A percentile compares a stretch with the other conserved stretches of the same genome.
These are phyloP conservation scores for Rubia tinctorum DNA, from an alignment of 305 asterid species.

Conservation along the genomic window DNA sequence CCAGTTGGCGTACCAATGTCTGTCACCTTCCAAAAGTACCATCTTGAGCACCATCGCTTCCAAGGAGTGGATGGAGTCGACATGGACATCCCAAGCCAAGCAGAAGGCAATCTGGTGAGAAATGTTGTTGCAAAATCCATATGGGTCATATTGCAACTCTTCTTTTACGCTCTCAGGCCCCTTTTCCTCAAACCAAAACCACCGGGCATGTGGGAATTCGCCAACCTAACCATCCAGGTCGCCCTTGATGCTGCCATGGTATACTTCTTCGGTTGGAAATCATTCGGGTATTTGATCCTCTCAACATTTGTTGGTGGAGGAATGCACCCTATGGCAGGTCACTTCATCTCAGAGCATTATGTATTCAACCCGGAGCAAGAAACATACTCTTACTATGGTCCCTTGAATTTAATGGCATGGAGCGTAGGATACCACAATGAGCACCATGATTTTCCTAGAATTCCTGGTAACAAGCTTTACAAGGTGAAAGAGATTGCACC, in stretches of 20 bases:
- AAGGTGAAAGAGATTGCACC: conserved; percentile 96
- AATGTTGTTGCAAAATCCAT: conserved; percentile 58
- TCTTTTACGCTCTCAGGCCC: conserved; percentile 91
- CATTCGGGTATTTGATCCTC: conserved; percentile 68
- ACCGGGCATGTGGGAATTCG: conserved; percentile 91
- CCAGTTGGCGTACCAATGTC: conserved; percentile 99
- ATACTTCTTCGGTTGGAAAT: conserved; percentile 75
- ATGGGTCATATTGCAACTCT: conserved; percentile 82
- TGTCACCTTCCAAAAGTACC: conserved; percentile 92
- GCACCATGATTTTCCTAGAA: conserved; percentile 97
- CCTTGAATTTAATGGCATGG: conserved; percentile 86
- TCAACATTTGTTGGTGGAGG: conserved; percentile 96
- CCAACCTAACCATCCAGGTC: conserved; percentile 54
- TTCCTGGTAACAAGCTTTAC: conserved; percentile 78
- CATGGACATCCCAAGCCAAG: conserved; percentile 76
- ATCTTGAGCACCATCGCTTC: conserved; percentile 96
- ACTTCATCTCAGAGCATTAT: conserved; percentile 88
- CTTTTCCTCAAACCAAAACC: conserved; percentile 91
- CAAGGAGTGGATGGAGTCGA: conserved; percentile 97
- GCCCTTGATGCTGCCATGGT: conserved; percentile 59
- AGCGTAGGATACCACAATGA: conserved; percentile 91
- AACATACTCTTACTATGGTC: conserved; percentile 89
- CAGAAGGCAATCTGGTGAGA: conserved; percentile 60
- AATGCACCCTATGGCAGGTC: conserved; percentile 98
- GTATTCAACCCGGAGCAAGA: conserved; percentile 75